Evolutionary conservation across 2,329 filamentous ascomycete species (phyloP).

Genomic region (Sordariomycetes sp.): DNA sequence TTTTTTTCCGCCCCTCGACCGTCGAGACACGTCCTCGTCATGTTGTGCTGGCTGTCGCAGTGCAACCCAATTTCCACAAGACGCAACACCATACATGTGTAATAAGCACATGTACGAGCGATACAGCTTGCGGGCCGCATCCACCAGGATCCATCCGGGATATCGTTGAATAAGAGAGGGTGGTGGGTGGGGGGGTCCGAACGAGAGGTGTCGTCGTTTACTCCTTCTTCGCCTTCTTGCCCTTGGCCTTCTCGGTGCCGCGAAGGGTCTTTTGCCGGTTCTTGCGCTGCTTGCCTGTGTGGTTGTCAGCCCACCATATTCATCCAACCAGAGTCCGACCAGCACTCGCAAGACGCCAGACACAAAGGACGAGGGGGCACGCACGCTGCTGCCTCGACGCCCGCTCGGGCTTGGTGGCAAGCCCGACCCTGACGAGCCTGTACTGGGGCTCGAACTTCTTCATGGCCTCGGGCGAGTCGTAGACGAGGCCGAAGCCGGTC

Average conservation of each 20-base stretch:
- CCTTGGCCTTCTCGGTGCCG: conserved; percentile 97
- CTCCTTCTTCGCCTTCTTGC: conserved; percentile 88
- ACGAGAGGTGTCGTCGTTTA: conserved; percentile 49
- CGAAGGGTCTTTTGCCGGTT: conserved; percentile 98
- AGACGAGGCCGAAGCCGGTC: conserved; percentile 96
- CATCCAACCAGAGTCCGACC: too few species aligned
- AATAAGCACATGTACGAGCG: neutral
- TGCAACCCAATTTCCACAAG: neutral
- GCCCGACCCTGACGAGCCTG: conserved; percentile 87
- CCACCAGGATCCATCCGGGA: neutral
- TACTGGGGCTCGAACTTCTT: conserved; percentile 99
- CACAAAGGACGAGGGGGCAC: conserved; percentile 26
- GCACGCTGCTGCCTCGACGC: conserved; percentile 97
- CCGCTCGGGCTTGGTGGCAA: conserved; percentile 92
- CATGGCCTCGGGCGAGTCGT: conserved; percentile 95
- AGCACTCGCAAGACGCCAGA: neutral
- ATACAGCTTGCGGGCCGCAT: neutral
- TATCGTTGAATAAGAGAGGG: conserved; percentile 5
- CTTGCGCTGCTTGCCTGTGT: conserved; percentile 98
- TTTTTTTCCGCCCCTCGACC: neutral
- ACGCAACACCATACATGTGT: neutral
- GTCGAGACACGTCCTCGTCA: neutral
- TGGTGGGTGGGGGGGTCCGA: conserved; percentile 9
- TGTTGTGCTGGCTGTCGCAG: neutral
- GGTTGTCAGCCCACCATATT: neutral